A percentile compares a stretch with the other conserved stretches of the same genome.
These are phyloP conservation scores for Calycina herbarum DNA, from an alignment of 2,329 filamentous ascomycete species.

Conservation along the genomic window DNA sequence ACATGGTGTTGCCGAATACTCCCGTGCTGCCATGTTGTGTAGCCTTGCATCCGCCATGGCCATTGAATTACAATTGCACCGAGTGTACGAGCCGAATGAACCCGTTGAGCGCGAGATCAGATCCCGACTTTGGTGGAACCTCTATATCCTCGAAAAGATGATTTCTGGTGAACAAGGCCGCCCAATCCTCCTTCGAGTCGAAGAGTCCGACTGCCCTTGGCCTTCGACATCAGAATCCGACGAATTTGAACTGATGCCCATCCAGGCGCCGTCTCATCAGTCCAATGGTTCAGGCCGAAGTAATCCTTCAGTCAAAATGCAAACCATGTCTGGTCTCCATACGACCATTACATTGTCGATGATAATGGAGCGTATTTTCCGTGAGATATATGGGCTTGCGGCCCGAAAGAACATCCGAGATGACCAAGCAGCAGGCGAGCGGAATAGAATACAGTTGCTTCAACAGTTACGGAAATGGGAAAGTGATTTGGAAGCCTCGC, in stretches of 20 bases:
- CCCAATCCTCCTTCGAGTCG: constrained; percentile 30
- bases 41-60: constrained; percentile 35
- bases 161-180: constrained; percentile 34
- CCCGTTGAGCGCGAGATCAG: constrained; percentile 31
- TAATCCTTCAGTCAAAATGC: constrained; percentile 28
- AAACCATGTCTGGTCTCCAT: constrained; percentile 34
- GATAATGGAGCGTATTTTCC: constrained; percentile 30
- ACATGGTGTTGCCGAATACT: constrained; percentile 36
- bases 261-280: constrained; percentile 11
- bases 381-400: constrained; percentile 33
- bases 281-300: constrained; percentile 17
- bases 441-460: constrained; percentile 30
- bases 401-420: constrained; percentile 33
- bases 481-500: constrained; percentile 28
- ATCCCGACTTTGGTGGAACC: constrained; percentile 37
- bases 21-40: constrained; percentile 32
- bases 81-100: constrained; percentile 26
- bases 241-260: constrained; percentile 36
- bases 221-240: constrained; percentile 35
- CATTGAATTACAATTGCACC: constrained; percentile 34
- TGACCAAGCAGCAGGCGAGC: constrained; percentile 29
- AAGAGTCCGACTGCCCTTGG: constrained; percentile 34
- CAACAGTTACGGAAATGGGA: constrained; percentile 31
- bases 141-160: constrained; percentile 38
- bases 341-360: constrained; percentile 29